phyloP scores from a whole-genome alignment of 441 rosid species.

The Jatropha podagrica region DNA sequence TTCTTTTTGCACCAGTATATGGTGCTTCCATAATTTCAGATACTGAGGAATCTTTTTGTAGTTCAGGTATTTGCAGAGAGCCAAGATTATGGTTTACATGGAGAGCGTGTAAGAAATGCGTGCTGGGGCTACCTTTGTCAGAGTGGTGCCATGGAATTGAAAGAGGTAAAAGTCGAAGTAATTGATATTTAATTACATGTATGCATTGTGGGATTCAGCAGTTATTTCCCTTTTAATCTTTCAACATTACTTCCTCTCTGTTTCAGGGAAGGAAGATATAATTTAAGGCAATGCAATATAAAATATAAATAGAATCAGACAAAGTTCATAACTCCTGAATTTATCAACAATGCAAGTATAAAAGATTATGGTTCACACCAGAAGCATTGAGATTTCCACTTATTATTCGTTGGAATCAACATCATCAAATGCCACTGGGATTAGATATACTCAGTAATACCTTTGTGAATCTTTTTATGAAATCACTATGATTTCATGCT shows the following conservation, averaged over 20 bases:
- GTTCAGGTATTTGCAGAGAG: slow-evolving; percentile 89
- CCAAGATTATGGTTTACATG: slow-evolving; percentile 96
- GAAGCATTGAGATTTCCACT: neutral
- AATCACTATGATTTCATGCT: neutral
- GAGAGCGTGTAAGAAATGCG: slow-evolving; percentile 93
- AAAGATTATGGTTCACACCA: neutral
- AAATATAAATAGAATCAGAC: neutral
- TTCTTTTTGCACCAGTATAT: neutral
- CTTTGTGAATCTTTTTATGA: neutral
- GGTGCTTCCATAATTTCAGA: neutral
- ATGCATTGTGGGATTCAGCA: slow-evolving; percentile 10
- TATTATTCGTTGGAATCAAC: neutral
- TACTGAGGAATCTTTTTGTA: slow-evolving; percentile 15
- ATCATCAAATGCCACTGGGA: neutral
- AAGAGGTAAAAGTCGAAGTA: slow-evolving; percentile 53
- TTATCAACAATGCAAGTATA: neutral
- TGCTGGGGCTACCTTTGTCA: slow-evolving; percentile 99
- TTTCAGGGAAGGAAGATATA: neutral
- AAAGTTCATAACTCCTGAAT: slow-evolving; percentile 8
- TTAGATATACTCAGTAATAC: neutral
- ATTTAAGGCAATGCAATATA: neutral
- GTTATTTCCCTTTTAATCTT: neutral
- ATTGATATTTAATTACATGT: slow-evolving; percentile 1
- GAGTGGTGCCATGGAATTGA: slow-evolving; percentile 86
- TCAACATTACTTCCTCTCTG: too few species aligned